Evolutionary conservation across 768 basidiomycete genomes (phyloP).

Genomic region (Leccinum fibrillosum): DNA sequence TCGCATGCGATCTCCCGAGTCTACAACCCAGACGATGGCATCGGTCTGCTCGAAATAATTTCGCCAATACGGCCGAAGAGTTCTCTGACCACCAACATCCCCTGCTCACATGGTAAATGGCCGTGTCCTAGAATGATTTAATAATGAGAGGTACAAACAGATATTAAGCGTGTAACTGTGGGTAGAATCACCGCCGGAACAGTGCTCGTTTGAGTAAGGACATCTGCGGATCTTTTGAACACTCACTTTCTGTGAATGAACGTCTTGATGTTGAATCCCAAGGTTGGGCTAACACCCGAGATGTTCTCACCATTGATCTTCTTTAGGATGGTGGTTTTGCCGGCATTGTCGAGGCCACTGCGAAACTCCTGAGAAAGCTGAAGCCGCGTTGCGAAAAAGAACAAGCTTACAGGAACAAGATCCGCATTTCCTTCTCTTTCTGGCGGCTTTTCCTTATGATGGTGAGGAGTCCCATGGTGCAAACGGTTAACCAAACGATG

Average conservation of each 20-base stretch:
- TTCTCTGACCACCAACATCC: slow-evolving; percentile 98
- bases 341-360: slow-evolving; percentile 97
- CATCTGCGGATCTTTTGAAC: slow-evolving; percentile 18
- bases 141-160: slow-evolving; percentile 28
- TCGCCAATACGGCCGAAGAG: slow-evolving; percentile 95
- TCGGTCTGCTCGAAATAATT: slow-evolving; percentile 99
- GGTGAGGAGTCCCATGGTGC: slow-evolving; percentile 85
- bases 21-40: slow-evolving; percentile 98
- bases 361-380: slow-evolving; percentile 17
- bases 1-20: slow-evolving; percentile 88
- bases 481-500: neutral
- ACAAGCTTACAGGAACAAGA: slow-evolving; percentile 78
- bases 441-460: slow-evolving; percentile 95
- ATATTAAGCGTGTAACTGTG: slow-evolving; percentile 43
- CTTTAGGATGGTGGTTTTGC: slow-evolving; percentile 97
- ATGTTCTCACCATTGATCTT: slow-evolving; percentile 93
- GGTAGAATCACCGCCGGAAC: slow-evolving; percentile 26
- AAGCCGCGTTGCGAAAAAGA: slow-evolving; percentile 3
- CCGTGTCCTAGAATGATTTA: slow-evolving; percentile 42
- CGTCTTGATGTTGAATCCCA: slow-evolving; percentile 99
- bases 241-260: slow-evolving; percentile 85
- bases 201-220: slow-evolving; percentile 12
- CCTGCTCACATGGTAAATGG: slow-evolving; percentile 80
- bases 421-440: slow-evolving; percentile 95
- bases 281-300: slow-evolving; percentile 80